These are phyloP conservation scores for Blastobotrys indianensis DNA, from an alignment of 1,139 yeast genomes.

Conservation along the genomic window DNA sequence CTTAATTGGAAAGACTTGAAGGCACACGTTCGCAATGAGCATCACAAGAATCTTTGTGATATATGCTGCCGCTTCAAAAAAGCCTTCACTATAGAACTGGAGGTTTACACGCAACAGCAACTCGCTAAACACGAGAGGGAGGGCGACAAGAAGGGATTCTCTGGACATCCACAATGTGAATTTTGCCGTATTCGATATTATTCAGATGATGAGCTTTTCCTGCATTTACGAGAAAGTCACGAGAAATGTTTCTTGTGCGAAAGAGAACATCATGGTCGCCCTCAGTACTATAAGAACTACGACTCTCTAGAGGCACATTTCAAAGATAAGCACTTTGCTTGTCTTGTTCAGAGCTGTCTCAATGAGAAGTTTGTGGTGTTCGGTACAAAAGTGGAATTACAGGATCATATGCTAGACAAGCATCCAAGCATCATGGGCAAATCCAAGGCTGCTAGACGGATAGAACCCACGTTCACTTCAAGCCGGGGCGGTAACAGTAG, in stretches of 20 bases:
- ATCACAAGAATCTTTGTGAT: conserved; percentile 54
- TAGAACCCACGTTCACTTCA: conserved; percentile 24
- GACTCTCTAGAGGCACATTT: conserved; percentile 72
- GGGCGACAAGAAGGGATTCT: conserved; percentile 69
- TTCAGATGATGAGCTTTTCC: conserved; percentile 78
- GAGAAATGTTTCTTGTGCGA: conserved; percentile 92
- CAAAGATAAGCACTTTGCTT: conserved; percentile 62
- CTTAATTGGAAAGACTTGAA: conserved; percentile 51
- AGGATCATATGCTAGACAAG: conserved; percentile 81
- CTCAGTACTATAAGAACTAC: conserved; percentile 76
- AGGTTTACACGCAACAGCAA: conserved; percentile 54
- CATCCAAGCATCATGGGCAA: conserved; percentile 54
- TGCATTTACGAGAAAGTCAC: conserved; percentile 79
- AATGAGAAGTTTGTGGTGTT: conserved; percentile 91
- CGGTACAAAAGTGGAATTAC: conserved; percentile 75
- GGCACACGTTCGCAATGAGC: conserved; percentile 55
- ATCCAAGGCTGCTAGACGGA: conserved; percentile 25
- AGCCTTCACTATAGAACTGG: conserved; percentile 69
- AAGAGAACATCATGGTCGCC: conserved; percentile 43
- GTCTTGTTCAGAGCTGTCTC: conserved; percentile 75
- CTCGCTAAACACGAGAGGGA: conserved; percentile 62
- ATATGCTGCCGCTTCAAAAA: conserved; percentile 72
- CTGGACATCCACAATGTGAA: conserved; percentile 85
- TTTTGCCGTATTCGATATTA: conserved; percentile 77
- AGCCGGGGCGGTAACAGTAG: conserved; percentile 22